phyloP scores from a whole-genome alignment of 2,329 filamentous ascomycete genomes.

The Colletotrichum lini region DNA sequence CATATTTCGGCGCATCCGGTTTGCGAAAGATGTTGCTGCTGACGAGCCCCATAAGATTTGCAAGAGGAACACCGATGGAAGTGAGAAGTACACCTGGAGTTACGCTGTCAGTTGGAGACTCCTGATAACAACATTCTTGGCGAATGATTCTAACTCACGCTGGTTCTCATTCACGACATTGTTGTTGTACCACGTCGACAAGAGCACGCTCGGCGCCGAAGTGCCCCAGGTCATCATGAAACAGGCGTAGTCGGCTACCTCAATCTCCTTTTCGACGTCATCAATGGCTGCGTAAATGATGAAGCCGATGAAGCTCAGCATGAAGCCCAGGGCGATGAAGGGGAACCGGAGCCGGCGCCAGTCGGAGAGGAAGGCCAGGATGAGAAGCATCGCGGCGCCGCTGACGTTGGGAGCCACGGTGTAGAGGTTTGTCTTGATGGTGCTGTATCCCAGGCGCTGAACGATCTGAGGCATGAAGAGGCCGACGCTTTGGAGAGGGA shows the following conservation, averaged over 20 bases:
- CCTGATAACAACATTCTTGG: conserved; percentile 46
- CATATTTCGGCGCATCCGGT: conserved; percentile 76
- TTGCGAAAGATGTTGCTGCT: conserved; percentile 78
- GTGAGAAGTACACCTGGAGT: conserved; percentile 25
- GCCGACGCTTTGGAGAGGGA: conserved; percentile 68
- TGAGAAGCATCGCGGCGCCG: conserved; percentile 79
- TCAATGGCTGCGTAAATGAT: conserved; percentile 83
- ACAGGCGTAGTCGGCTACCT: conserved; percentile 62
- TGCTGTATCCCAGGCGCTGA: conserved; percentile 59
- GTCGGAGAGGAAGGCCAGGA: conserved; percentile 81
- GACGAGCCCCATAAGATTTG: conserved; percentile 83
- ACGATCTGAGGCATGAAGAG: conserved; percentile 69
- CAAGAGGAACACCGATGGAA: conserved; percentile 79
- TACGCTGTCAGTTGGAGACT: not conserved
- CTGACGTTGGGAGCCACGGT: conserved; percentile 85
- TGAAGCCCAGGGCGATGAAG: conserved; percentile 81
- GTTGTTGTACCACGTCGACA: conserved; percentile 80
- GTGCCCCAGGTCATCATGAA: conserved; percentile 91
- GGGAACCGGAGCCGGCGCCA: conserved; percentile 67
- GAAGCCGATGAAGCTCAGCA: conserved; percentile 83
- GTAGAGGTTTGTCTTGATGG: conserved; percentile 80
- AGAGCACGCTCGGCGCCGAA: conserved; percentile 80
- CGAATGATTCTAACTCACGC: conserved; percentile 74
- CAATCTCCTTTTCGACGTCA: conserved; percentile 67
- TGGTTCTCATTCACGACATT: conserved; percentile 84